These are phyloP conservation scores for Mycena crocata DNA, from an alignment of 768 basidiomycete species.

Conservation along the genomic window DNA sequence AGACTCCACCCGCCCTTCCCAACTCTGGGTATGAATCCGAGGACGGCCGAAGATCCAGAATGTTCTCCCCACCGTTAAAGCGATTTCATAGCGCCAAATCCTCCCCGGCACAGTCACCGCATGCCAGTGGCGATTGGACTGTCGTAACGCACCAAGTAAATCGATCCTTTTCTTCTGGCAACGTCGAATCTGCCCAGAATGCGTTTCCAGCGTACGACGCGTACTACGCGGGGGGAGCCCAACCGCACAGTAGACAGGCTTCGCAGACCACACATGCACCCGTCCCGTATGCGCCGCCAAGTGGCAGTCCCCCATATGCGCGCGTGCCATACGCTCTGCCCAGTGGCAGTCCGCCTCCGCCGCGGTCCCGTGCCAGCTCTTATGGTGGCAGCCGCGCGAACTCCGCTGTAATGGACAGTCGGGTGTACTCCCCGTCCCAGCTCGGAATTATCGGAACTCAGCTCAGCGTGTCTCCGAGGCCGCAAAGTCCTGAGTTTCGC, in stretches of 20 bases:
- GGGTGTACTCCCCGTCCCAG: slow-evolving; percentile 22
- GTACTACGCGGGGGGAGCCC: background rate
- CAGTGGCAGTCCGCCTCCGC: slow-evolving; percentile 15
- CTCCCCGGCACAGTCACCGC: slow-evolving; percentile 2
- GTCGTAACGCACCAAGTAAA: slow-evolving; percentile 2
- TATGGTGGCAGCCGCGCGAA: too few species aligned
- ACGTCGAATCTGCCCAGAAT: background rate
- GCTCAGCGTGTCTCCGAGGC: slow-evolving; percentile 12
- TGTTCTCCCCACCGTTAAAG: background rate
- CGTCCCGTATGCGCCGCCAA: slow-evolving; percentile 8
- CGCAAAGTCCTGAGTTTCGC: background rate
- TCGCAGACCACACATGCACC: slow-evolving; percentile 4
- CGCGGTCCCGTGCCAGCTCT: slow-evolving; percentile 26
- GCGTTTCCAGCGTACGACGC: background rate
- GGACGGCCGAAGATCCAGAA: too few species aligned
- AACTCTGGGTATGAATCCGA: slow-evolving; percentile 17
- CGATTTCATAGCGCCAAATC: slow-evolving; percentile 9
- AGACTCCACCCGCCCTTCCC: slow-evolving; percentile 16
- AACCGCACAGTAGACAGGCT: slow-evolving; percentile 13
- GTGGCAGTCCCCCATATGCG: slow-evolving; percentile 8
- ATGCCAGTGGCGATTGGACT: slow-evolving; percentile 17
- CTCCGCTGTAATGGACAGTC: too few species aligned
- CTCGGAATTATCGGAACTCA: slow-evolving; percentile 14
- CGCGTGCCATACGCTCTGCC: slow-evolving; percentile 11
- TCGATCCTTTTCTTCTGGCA: background rate